Conservation (phyloP, 371 early-diverging fungal genomes). For the Umbelopsis sp. region DNA sequence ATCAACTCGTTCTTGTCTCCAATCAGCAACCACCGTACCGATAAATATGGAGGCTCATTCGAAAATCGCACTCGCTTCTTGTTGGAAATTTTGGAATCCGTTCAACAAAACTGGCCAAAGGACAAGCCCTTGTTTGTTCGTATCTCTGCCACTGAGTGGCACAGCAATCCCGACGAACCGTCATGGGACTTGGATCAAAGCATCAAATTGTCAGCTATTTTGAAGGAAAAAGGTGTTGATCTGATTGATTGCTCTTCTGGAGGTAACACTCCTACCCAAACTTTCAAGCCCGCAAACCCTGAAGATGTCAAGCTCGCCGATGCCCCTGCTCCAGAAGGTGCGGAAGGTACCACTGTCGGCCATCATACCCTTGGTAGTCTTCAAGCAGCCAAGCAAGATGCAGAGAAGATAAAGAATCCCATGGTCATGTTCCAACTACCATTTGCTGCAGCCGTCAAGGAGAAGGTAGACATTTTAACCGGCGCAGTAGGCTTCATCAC, state of each 20-base stretch:
- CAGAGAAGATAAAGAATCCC: neutral
- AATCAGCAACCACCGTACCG: constrained; percentile 80
- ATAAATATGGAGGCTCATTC: constrained; percentile 80
- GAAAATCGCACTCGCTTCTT: constrained; percentile 78
- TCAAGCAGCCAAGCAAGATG: neutral
- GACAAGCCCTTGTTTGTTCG: constrained; percentile 83
- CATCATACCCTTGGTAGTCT: neutral
- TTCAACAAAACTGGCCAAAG: constrained; percentile 74
- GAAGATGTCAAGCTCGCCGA: constrained; percentile 52
- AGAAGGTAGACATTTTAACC: constrained; percentile 58
- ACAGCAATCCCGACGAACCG: constrained; percentile 36
- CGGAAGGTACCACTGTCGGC: neutral
- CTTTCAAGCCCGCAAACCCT: neutral
- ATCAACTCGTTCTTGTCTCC: constrained; percentile 82
- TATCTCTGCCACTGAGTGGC: constrained; percentile 75
- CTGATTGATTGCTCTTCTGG: constrained; percentile 75
- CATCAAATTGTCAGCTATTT: constrained; percentile 54
- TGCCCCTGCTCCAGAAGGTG: constrained; percentile 30
- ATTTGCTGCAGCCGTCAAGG: constrained; percentile 62
- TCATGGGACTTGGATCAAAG: constrained; percentile 74
- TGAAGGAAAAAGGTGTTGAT: constrained; percentile 74
- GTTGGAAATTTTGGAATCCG: constrained; percentile 63
- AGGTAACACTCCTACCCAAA: constrained; percentile 48
- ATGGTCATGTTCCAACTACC: constrained; percentile 70
- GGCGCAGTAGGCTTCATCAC: constrained; percentile 81